Conservation (phyloP, 2,329 filamentous ascomycete genomes). For the Botrytis deweyae region DNA sequence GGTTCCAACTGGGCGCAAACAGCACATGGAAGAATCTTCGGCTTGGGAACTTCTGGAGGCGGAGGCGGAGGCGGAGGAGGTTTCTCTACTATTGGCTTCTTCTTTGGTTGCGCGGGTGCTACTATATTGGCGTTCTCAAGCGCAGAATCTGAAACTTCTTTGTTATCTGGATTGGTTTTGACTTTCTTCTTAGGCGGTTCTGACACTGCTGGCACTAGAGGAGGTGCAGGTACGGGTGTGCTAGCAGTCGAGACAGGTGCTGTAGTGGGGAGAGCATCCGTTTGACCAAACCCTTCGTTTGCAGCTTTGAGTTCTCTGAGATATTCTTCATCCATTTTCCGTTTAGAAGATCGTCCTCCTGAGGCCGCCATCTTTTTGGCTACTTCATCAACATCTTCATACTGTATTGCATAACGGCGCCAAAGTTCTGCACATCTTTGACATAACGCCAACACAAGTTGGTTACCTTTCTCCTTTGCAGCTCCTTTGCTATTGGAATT, state of each 20-base stretch:
- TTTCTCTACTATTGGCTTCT: slow-evolving; percentile 53
- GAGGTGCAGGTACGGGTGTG: slow-evolving; percentile 30
- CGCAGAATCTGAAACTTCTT: slow-evolving; percentile 47
- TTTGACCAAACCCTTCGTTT: slow-evolving; percentile 57
- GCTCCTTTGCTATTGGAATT: slow-evolving; percentile 61
- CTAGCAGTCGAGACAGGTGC: slow-evolving; percentile 30
- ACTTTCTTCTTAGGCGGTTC: slow-evolving; percentile 67
- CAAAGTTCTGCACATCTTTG: slow-evolving; percentile 88
- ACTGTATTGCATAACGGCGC: slow-evolving; percentile 94
- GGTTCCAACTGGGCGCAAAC: slow-evolving; percentile 77
- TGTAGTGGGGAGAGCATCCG: slow-evolving; percentile 40
- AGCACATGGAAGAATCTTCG: slow-evolving; percentile 77
- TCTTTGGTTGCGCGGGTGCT: slow-evolving; percentile 43
- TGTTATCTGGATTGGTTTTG: slow-evolving; percentile 51
- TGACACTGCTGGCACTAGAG: slow-evolving; percentile 34
- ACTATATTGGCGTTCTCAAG: slow-evolving; percentile 45
- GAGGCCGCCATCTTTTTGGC: slow-evolving; percentile 80
- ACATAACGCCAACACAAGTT: slow-evolving; percentile 80
- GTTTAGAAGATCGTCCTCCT: slow-evolving; percentile 80
- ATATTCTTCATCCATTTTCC: slow-evolving; percentile 88
- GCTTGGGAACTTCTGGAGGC: slow-evolving; percentile 73
- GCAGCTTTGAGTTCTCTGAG: slow-evolving; percentile 68
- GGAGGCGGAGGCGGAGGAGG: slow-evolving; percentile 63
- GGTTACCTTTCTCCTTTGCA: slow-evolving; percentile 71
- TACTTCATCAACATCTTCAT: slow-evolving; percentile 90